Evolutionary conservation across 257 asterid species (phyloP).

Genomic region (Henckelia pumila): DNA sequence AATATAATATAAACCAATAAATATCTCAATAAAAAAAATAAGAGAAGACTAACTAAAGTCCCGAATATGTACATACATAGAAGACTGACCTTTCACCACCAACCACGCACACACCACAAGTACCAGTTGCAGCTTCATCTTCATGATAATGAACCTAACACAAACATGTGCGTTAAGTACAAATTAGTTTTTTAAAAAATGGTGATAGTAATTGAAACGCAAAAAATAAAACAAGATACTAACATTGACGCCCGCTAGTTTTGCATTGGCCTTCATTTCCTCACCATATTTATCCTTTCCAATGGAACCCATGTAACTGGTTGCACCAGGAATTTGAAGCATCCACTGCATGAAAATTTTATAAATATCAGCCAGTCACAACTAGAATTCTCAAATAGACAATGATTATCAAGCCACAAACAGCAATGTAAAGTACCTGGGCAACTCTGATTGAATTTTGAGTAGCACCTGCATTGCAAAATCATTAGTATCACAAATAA

Average conservation of each 20-base stretch:
- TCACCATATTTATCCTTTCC: constrained; percentile 64
- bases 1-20: neutral
- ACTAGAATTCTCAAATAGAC: neutral
- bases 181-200: neutral
- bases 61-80: constrained; percentile 1
- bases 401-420: constrained; percentile 12
- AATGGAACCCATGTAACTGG: constrained; percentile 70
- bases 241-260: constrained; percentile 75
- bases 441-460: constrained; percentile 96
- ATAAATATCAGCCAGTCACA: constrained; percentile 5
- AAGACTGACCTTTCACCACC: constrained; percentile 85
- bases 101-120: constrained; percentile 86
- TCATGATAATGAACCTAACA: constrained; percentile 79
- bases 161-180: constrained; percentile 16
- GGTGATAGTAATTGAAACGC: constrained; percentile 11
- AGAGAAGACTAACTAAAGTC: neutral
- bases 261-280: constrained; percentile 83
- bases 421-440: constrained; percentile 49
- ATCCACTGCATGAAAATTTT: constrained; percentile 43
- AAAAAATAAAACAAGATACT: constrained; percentile 20
- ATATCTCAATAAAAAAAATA: neutral
- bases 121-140: constrained; percentile 89
- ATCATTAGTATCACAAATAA: constrained; percentile 17
- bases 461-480: constrained; percentile 70
- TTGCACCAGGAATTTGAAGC: constrained; percentile 78